Conservation (phyloP, 768 basidiomycete genomes). For the Tricholoma flavovirens region DNA sequence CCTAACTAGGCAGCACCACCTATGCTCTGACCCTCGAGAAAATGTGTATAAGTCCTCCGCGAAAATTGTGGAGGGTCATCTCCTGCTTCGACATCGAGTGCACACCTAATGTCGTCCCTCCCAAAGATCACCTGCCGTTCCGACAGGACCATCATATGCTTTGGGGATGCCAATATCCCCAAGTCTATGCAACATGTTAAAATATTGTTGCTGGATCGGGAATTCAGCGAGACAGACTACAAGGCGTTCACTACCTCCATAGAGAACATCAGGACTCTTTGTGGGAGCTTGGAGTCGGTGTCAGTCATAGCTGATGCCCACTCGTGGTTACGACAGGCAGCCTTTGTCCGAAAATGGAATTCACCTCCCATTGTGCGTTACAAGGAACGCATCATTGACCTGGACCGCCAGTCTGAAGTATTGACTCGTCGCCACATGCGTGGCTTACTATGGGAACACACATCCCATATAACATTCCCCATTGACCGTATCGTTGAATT, state of each 20-base stretch:
- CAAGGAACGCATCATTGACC: conserved; percentile 3
- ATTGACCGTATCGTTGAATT: not conserved
- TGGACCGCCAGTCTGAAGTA: not conserved
- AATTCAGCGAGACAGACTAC: not conserved
- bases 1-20: not conserved
- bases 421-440: not conserved
- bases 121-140: not conserved
- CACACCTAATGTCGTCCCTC: not conserved
- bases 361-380: not conserved
- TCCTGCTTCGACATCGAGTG: not conserved
- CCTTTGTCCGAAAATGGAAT: not conserved
- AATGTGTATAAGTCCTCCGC: conserved; percentile 1
- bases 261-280: not conserved
- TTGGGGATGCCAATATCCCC: not conserved
- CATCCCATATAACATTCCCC: not conserved
- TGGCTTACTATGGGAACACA: not conserved
- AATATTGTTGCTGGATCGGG: not conserved
- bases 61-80: not conserved
- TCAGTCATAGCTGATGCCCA: conserved; percentile 1
- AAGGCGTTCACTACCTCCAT: not conserved
- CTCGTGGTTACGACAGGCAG: not conserved
- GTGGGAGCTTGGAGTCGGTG: not conserved
- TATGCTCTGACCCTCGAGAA: conserved; percentile 1
- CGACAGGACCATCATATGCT: not conserved
- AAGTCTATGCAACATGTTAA: not conserved